Base-by-base conservation (phyloP, 2,329 filamentous ascomycete species). In the Aspergillus eucalypticola region DNA sequence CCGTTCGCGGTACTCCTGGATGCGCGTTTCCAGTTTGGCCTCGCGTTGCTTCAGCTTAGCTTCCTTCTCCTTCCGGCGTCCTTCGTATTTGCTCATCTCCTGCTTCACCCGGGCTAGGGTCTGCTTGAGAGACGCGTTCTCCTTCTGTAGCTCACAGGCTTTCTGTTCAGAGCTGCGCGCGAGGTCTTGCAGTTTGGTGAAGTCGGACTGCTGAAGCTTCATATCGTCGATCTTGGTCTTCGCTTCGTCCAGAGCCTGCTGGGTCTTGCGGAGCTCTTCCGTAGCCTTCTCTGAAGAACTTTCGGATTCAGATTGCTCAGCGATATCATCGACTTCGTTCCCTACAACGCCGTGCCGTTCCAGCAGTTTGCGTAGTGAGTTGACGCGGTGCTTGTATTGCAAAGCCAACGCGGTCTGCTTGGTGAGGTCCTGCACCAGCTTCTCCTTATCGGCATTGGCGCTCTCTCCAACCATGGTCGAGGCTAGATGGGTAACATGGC, bases 331-430 rank as follows among this genome's bases (percentile, higher is more conserved):
- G 8, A 65, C 65, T 21, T 71, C 71, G 35, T 59, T 64, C 3
- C 71, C 68, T 11, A 79, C 67, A n/a, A 78, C 71, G 5, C 75
- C 76, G 60, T 79, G 75, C 38, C 67, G 67, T 60, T 79, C 75
- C 21, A 79, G 69, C 7, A 69, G 63, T 56, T 72, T 73, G 57
- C 77, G 75, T 39, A 79, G 58, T 27, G 67, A 67, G 27, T 71
- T 72, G 11, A 74, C 77, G 56, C 77, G 77, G 52, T 79, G 75
- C 62, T 79, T 80, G 60, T 80, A 79, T 54, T 78, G 73, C 53
- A 80, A 64, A 6, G 77, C 76, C 21, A 79, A 67, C n/a, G 77
- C 72, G 3, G 78, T 81, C 63, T 80, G 77, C 60, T 75, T 75
- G 38, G 76, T 74, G 46, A 81, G 70, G 56, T 79, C 75, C 29